Evolutionary conservation across 257 asterid species (phyloP).

Genomic region (Craterostigma plantagineum): DNA sequence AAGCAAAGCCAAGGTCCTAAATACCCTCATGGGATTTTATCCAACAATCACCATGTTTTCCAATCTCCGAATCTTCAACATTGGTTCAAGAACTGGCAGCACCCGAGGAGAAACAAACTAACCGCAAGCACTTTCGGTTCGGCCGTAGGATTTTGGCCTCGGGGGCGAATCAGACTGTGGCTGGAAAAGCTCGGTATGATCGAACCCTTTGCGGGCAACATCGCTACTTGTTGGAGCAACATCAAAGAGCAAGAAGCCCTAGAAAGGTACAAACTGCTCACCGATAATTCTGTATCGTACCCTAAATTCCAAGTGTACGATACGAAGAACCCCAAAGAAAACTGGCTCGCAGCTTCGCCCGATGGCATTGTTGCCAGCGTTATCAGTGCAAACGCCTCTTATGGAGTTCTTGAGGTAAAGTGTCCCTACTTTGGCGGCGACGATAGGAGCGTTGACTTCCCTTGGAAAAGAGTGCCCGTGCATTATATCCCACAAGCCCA

Average conservation of each 20-base stretch:
- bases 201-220: slow-evolving; percentile 54
- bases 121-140: slow-evolving; percentile 77
- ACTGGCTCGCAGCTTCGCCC: slow-evolving; percentile 82
- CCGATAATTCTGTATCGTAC: slow-evolving; percentile 27
- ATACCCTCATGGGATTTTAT: slow-evolving; percentile 7
- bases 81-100: slow-evolving; percentile 85
- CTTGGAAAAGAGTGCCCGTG: slow-evolving; percentile 60
- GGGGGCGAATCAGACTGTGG: slow-evolving; percentile 64
- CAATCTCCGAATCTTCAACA: slow-evolving; percentile 24
- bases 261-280: slow-evolving; percentile 43
- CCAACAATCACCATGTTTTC: slow-evolving; percentile 21
- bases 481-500: slow-evolving; percentile 80
- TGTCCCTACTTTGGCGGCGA: slow-evolving; percentile 57
- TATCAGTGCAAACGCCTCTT: slow-evolving; percentile 33
- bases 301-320: slow-evolving; percentile 45
- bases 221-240: slow-evolving; percentile 66
- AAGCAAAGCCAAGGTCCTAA: too few relatives aligned
- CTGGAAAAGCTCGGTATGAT: slow-evolving; percentile 66
- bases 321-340: slow-evolving; percentile 18
- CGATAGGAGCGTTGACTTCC: slow-evolving; percentile 19
- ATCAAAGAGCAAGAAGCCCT: slow-evolving; percentile 68
- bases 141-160: slow-evolving; percentile 71
- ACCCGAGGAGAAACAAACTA: slow-evolving; percentile 48
- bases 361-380: slow-evolving; percentile 48
- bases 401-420: slow-evolving; percentile 66